Percentiles rank a stretch among this genome's conserved stretches.
Evolutionary conservation across 345 rosid species (phyloP).

Genomic region (Melaleuca alternifolia): DNA sequence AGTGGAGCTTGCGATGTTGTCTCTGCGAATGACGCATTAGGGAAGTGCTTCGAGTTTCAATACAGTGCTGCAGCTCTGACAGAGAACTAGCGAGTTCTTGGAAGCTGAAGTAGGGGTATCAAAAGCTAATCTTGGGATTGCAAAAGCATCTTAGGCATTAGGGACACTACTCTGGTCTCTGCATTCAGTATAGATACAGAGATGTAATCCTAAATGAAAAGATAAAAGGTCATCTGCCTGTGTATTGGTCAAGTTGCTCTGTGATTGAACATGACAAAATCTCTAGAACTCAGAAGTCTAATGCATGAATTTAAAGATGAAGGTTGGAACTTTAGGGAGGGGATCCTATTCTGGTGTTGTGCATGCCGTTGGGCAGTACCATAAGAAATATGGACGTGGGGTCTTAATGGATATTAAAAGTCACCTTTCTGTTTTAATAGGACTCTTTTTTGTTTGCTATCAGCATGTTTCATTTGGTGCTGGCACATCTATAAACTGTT

Average conservation of each 20-base stretch:
- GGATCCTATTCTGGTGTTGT: not conserved
- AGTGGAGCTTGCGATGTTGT: not conserved
- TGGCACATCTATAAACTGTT: not conserved
- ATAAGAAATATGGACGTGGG: not conserved
- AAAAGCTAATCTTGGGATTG: not conserved
- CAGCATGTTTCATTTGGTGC: not conserved
- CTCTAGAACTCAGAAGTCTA: not conserved
- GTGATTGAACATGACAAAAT: not conserved
- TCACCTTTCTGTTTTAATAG: not conserved
- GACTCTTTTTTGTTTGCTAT: not conserved
- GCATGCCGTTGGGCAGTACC: not conserved
- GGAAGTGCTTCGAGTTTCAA: not conserved
- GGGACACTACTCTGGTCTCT: not conserved
- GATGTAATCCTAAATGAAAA: not conserved
- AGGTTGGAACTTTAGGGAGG: not conserved
- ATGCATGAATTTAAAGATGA: not conserved
- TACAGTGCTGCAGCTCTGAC: not conserved
- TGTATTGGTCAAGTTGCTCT: not conserved
- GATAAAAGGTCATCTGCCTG: not conserved
- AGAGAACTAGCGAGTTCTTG: not conserved
- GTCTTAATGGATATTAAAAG: accelerated
- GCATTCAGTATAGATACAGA: not conserved
- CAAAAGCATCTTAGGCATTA: not conserved
- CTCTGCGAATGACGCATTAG: not conserved
- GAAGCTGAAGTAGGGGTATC: not conserved